Evolutionary conservation across 768 basidiomycete genomes (phyloP).

Genomic region (Stropharia rugosoannulata): DNA sequence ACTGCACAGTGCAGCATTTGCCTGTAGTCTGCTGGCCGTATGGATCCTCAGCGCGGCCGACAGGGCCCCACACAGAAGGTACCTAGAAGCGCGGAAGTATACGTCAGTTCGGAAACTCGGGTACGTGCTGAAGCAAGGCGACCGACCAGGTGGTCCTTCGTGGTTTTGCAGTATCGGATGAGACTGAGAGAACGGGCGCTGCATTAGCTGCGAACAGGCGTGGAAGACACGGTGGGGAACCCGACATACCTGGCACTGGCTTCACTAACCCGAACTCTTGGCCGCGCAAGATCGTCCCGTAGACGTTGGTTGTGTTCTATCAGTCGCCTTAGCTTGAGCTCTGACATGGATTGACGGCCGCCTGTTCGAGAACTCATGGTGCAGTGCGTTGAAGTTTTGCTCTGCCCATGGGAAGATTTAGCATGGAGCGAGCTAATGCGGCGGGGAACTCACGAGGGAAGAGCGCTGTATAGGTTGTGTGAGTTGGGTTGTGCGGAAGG

Average conservation of each 20-base stretch:
- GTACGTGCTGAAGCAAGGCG: not conserved
- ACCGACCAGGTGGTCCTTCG: constrained; percentile 72
- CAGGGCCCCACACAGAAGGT: constrained; percentile 95
- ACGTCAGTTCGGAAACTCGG: constrained; percentile 2
- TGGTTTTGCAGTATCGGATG: constrained; percentile 92
- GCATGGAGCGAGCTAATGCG: constrained; percentile 5
- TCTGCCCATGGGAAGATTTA: constrained; percentile 6
- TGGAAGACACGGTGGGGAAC: constrained; percentile 3
- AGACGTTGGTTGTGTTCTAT: constrained; percentile 94
- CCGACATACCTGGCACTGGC: constrained; percentile 78
- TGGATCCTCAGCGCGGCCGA: constrained; percentile 90
- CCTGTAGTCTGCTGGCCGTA: constrained; percentile 70
- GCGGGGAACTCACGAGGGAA: not conserved
- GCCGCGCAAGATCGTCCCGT: constrained; percentile 86
- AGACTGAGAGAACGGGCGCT: constrained; percentile 50
- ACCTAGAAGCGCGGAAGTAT: constrained; percentile 47
- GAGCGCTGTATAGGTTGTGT: not conserved
- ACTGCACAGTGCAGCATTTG: constrained; percentile 67
- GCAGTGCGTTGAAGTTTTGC: constrained; percentile 14
- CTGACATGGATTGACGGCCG: constrained; percentile 89
- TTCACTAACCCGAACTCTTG: constrained; percentile 88
- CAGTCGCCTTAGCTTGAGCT: constrained; percentile 92
- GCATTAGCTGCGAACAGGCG: constrained; percentile 10
- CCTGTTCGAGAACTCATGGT: constrained; percentile 61
- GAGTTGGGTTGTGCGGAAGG: not conserved